phyloP scores from a whole-genome alignment of 2,329 filamentous ascomycete species.

The Pseudocercospora cruenta region DNA sequence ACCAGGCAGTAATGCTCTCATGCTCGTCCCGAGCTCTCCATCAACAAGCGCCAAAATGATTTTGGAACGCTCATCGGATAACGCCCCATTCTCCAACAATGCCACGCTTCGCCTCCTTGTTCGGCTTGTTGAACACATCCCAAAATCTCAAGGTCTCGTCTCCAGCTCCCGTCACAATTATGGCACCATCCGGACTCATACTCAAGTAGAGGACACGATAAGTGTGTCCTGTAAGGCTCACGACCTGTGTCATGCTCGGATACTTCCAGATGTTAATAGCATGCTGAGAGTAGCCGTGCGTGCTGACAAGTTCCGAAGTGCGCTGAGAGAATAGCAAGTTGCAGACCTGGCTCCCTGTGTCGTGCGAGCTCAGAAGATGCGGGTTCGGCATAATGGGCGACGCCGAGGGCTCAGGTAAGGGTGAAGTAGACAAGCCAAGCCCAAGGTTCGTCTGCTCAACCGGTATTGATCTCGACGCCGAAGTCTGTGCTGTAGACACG shows the following conservation, averaged over 20 bases:
- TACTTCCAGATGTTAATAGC: conserved; percentile 99
- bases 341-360: conserved; percentile 98
- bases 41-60: not conserved
- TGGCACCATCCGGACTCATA: conserved; percentile 94
- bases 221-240: conserved; percentile 91
- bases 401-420: conserved; percentile 32
- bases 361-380: conserved; percentile 72
- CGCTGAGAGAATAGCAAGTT: conserved; percentile 97
- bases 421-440: conserved; percentile 34
- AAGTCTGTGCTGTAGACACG: conserved; percentile 46
- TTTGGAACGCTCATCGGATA: conserved; percentile 52
- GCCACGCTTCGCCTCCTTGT: conserved; percentile 63
- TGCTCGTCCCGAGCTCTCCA: not conserved
- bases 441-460: conserved; percentile 31
- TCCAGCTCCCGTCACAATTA: conserved; percentile 92
- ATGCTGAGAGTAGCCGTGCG: conserved; percentile 96
- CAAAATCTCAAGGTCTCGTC: conserved; percentile 97
- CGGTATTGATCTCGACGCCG: conserved; percentile 34
- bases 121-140: conserved; percentile 88
- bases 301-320: conserved; percentile 95
- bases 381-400: conserved; percentile 49
- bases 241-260: conserved; percentile 95
- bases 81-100: conserved; percentile 72
- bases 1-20: not conserved
- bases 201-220: conserved; percentile 94